Evolutionary conservation across 2,329 filamentous ascomycete genomes (phyloP), one percentile per base, ranked within the genome.

Genomic region (Thielaviopsis musarum): DNA sequence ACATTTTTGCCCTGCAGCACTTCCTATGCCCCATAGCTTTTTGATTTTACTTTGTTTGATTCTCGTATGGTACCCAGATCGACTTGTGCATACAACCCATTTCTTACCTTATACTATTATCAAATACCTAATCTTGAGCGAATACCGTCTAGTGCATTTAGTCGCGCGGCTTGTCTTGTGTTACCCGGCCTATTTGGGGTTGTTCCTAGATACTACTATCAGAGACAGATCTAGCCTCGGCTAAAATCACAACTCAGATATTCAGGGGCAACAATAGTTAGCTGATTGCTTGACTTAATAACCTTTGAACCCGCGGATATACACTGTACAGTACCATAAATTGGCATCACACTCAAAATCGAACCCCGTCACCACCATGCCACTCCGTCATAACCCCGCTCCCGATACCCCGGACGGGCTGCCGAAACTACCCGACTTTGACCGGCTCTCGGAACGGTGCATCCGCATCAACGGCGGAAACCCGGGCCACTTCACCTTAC

Each of bases 391-490:
- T 21, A 49, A 49, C 45, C n/a, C 5, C n/a, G n/a, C 4, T 10
- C 3, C 45, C 2, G 9, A 49, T 2, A 1, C 13, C 22, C 24
- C 52, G 4, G 13, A 76, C 41, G 76, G 79, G 63, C 76, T 90
- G 6, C 77, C 80, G 28, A 70, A 77, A 19, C 77, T 97, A 15
- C 83, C 84, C 4, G 82, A 85, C 62, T 80, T 95, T 56, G 83
- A 91, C 71, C 82, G 85, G 62, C 76, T 97, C 59, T 91, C 87
- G 67, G 79, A 86, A 21, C 75, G 80, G 15, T 86, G 91, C 52
- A 85, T 95, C 63, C 81, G 93, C 59, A 87, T 98, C 63, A 76
- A 97, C 19, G 93, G 86, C 61, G 89, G 87, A 9, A 98, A 98
- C 71, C 91, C 93, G 13, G 82, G 87, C 68, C 96, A 95, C 75